A percentile compares a stretch with the other conserved stretches of the same genome.
Evolutionary conservation across 73 alveolate species (phyloP).

Genomic region (Diophrys appendiculata): DNA sequence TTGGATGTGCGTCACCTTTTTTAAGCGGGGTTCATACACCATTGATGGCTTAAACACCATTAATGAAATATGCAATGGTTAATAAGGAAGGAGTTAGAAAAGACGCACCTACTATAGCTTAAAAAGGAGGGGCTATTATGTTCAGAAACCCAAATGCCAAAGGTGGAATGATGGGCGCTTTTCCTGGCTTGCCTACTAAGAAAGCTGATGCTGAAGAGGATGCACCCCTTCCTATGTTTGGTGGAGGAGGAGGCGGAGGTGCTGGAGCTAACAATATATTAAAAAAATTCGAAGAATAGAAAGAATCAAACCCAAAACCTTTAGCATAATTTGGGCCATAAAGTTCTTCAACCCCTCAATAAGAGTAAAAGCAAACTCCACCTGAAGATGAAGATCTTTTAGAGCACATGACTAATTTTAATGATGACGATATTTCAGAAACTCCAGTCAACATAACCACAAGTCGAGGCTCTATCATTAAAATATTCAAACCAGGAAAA

Average conservation of each 20-base stretch:
- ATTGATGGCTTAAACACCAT: constrained; percentile 2
- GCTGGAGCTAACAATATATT: too few relatives aligned
- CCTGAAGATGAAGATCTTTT: too few relatives aligned
- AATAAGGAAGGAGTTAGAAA: background rate
- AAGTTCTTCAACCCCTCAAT: too few relatives aligned
- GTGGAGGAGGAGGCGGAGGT: background rate
- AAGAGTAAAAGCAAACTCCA: too few relatives aligned
- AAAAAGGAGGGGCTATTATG: background rate
- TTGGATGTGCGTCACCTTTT: background rate
- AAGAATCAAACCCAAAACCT: too few relatives aligned
- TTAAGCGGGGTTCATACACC: background rate
- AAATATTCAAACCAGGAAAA: background rate
- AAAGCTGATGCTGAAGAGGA: background rate
- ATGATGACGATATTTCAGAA: background rate
- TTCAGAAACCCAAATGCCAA: background rate
- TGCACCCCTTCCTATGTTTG: background rate
- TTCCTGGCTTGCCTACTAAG: background rate
- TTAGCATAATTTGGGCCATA: too few relatives aligned
- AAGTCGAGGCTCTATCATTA: background rate
- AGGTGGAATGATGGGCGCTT: background rate
- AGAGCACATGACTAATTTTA: background rate
- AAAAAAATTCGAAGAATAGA: too few relatives aligned
- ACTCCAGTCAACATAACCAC: background rate
- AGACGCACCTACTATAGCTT: background rate
- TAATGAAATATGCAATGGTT: background rate